phyloP scores from a whole-genome alignment of 78 protist genomes.

The Paulinella micropora region DNA sequence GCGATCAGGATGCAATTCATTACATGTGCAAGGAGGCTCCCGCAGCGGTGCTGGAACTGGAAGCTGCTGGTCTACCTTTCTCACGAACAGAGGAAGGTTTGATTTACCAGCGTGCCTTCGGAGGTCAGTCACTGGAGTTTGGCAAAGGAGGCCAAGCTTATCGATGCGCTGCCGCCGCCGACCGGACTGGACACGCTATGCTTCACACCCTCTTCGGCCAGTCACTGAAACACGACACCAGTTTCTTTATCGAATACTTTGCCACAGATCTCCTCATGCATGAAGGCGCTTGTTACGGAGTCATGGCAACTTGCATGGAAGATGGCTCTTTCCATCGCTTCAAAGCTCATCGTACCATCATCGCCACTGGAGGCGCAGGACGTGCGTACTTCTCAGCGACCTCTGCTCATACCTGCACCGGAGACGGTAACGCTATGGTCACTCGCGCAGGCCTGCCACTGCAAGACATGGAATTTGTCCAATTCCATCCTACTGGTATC shows the following conservation, averaged over 20 bases:
- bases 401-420: slow-evolving; percentile 96
- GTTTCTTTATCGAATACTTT: slow-evolving; percentile 87
- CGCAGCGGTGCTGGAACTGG: slow-evolving; percentile 81
- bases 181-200: slow-evolving; percentile 97
- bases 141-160: slow-evolving; percentile 64
- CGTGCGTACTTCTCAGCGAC: slow-evolving; percentile 81
- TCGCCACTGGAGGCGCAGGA: slow-evolving; percentile 58
- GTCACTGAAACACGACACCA: slow-evolving; percentile 17
- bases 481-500: slow-evolving; percentile 98
- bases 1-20: slow-evolving; percentile 92
- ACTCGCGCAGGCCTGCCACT: slow-evolving; percentile 73
- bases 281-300: slow-evolving; percentile 22
- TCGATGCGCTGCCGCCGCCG: slow-evolving; percentile 91
- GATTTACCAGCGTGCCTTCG: slow-evolving; percentile 78
- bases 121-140: slow-evolving; percentile 47
- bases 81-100: slow-evolving; percentile 87
- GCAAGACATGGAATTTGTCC: slow-evolving; percentile 76
- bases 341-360: background rate
- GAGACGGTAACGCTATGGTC: slow-evolving; percentile 96
- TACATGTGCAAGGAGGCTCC: slow-evolving; percentile 95
- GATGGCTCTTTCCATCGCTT: slow-evolving; percentile 26
- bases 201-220: slow-evolving; percentile 96
- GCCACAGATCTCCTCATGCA: slow-evolving; percentile 89
- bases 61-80: slow-evolving; percentile 92
- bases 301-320: slow-evolving; percentile 28